Conservation (phyloP, 1,139 yeast genomes). For the Arxiozyma slooffiae region DNA sequence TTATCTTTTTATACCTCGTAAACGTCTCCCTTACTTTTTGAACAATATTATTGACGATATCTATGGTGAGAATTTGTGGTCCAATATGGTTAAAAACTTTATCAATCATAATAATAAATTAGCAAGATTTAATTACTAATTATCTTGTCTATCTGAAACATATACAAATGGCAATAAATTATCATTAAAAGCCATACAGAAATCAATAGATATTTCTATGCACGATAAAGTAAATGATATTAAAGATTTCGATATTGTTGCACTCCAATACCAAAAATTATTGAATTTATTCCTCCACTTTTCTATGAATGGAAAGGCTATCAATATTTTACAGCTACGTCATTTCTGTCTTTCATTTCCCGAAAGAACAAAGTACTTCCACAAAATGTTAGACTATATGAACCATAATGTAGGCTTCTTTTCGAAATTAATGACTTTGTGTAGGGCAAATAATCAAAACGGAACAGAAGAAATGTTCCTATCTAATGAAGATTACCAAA, state of each 20-base stretch:
- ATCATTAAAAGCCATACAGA: constrained; percentile 23
- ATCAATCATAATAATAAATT: constrained; percentile 5
- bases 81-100: constrained; percentile 17
- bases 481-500: constrained; percentile 35
- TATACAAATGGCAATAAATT: constrained; percentile 10
- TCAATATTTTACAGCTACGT: constrained; percentile 26
- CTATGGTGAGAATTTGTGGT: constrained; percentile 16
- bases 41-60: constrained; percentile 9
- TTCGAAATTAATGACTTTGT: constrained; percentile 18
- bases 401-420: constrained; percentile 17
- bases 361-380: constrained; percentile 19
- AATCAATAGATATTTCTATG: constrained; percentile 23
- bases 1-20: constrained; percentile 12
- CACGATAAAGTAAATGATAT: constrained; percentile 11
- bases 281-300: constrained; percentile 22
- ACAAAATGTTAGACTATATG: constrained; percentile 20
- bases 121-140: constrained; percentile 8
- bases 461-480: constrained; percentile 12
- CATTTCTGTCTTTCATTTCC: constrained; percentile 16
- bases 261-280: constrained; percentile 21
- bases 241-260: constrained; percentile 17
- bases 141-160: constrained; percentile 8
- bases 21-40: constrained; percentile 17
- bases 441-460: constrained; percentile 8
- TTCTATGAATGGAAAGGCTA: constrained; percentile 21